These are phyloP conservation scores for Boletus reticuloceps DNA, from an alignment of 768 basidiomycete species.

Conservation along the genomic window DNA sequence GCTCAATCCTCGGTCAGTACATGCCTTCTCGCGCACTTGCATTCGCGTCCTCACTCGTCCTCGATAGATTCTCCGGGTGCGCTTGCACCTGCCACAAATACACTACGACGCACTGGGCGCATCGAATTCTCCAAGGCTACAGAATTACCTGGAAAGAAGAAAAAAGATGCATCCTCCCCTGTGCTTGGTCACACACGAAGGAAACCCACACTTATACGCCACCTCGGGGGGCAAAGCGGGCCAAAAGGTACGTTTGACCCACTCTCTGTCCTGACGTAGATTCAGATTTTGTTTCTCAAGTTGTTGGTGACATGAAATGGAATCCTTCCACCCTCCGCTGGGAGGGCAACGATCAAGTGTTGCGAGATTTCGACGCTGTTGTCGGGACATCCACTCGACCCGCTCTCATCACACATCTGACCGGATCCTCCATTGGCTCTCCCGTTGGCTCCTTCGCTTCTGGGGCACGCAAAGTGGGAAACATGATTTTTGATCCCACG, in stretches of 20 bases:
- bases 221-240: constrained; percentile 62
- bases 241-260: constrained; percentile 63
- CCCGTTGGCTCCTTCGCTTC: constrained; percentile 71
- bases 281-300: constrained; percentile 41
- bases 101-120: constrained; percentile 54
- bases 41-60: constrained; percentile 1
- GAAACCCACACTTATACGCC: constrained; percentile 87
- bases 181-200: constrained; percentile 48
- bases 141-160: constrained; percentile 49
- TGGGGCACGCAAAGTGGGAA: constrained; percentile 88
- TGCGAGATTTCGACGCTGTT: constrained; percentile 85
- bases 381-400: constrained; percentile 85
- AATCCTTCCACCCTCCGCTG: constrained; percentile 87
- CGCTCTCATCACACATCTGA: constrained; percentile 92
- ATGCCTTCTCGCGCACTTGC: neutral
- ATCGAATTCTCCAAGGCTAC: constrained; percentile 51
- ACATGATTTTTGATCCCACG: constrained; percentile 96
- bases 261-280: constrained; percentile 3
- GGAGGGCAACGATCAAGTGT: constrained; percentile 94
- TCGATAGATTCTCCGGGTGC: constrained; percentile 24
- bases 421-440: constrained; percentile 82
- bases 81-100: constrained; percentile 46
- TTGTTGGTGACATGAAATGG: constrained; percentile 97
- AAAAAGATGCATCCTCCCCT: constrained; percentile 48
- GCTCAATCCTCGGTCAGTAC: constrained; percentile 38